phyloP scores from a whole-genome alignment of 352 stramenopile genomes.

The Phytophthora sp. region DNA sequence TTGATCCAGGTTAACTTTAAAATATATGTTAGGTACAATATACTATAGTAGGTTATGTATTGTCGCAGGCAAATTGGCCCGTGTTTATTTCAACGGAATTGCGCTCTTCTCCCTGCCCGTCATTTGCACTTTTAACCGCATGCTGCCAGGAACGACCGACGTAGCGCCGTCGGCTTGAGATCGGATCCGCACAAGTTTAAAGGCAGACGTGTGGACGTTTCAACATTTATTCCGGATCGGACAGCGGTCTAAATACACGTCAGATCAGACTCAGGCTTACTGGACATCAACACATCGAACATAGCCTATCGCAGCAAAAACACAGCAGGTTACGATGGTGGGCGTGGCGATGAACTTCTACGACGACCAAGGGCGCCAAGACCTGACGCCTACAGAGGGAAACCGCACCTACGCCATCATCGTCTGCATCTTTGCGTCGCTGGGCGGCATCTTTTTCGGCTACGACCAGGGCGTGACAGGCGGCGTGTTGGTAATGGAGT shows the following conservation, averaged over 20 bases:
- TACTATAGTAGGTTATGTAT: neutral
- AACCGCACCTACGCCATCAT: conserved; percentile 52
- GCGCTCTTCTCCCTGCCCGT: neutral
- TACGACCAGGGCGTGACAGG: conserved; percentile 48
- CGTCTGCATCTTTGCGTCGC: conserved; percentile 46
- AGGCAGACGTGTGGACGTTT: conserved; percentile 5
- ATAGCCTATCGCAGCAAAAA: neutral
- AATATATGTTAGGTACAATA: neutral
- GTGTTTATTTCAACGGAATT: conserved; percentile 13
- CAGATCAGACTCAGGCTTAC: conserved; percentile 8
- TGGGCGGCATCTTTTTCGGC: conserved; percentile 51
- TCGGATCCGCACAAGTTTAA: neutral
- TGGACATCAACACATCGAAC: conserved; percentile 6
- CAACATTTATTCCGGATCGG: neutral
- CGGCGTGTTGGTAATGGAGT: conserved; percentile 52
- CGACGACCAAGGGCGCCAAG: conserved; percentile 38
- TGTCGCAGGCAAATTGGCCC: conserved; percentile 7
- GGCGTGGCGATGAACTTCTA: conserved; percentile 53
- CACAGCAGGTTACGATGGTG: conserved; percentile 31
- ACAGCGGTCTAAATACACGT: conserved; percentile 9
- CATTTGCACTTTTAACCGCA: conserved; percentile 22
- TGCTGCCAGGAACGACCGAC: conserved; percentile 14
- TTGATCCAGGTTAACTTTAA: no score
- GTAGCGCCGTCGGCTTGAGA: conserved; percentile 11
- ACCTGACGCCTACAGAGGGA: conserved; percentile 48